phyloP scores from a whole-genome alignment of 139 green algal genomes.

The Trebouxia sp. region DNA sequence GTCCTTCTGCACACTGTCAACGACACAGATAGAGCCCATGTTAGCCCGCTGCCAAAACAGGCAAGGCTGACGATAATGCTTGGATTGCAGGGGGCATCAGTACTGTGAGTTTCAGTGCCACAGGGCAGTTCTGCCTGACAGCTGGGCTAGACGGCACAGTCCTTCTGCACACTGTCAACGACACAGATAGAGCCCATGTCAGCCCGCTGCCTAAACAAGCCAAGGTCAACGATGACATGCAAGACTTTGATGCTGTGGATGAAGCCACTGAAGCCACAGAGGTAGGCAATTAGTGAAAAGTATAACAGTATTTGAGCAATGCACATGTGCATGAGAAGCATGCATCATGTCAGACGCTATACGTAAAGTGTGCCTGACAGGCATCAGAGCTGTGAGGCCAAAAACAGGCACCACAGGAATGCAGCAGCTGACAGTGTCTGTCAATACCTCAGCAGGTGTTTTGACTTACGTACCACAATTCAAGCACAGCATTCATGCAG shows the following conservation, averaged over 20 bases:
- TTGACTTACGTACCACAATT: too few relatives aligned
- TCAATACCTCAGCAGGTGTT: too few relatives aligned
- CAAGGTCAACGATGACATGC: neutral
- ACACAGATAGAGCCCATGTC: neutral
- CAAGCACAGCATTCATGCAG: too few relatives aligned
- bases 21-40: too few relatives aligned
- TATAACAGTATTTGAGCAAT: neutral
- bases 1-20: conserved; percentile 21
- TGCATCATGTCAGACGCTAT: neutral
- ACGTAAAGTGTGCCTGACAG: too few relatives aligned
- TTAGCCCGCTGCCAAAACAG: too few relatives aligned
- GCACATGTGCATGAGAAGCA: too few relatives aligned
- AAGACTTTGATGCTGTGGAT: neutral
- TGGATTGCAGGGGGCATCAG: neutral
- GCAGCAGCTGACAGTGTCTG: too few relatives aligned
- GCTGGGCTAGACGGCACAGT: neutral
- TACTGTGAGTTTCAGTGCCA: conserved; percentile 9
- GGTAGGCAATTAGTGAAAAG: neutral
- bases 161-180: conserved; percentile 6
- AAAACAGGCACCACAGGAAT: too few relatives aligned
- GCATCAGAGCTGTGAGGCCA: too few relatives aligned
- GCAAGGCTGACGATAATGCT: too few relatives aligned
- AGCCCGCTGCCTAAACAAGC: neutral
- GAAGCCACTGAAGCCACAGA: neutral
- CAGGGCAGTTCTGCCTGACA: neutral